phyloP scores from a whole-genome alignment of 1,139 yeast genomes.

The Suhomyces chickasaworum region DNA sequence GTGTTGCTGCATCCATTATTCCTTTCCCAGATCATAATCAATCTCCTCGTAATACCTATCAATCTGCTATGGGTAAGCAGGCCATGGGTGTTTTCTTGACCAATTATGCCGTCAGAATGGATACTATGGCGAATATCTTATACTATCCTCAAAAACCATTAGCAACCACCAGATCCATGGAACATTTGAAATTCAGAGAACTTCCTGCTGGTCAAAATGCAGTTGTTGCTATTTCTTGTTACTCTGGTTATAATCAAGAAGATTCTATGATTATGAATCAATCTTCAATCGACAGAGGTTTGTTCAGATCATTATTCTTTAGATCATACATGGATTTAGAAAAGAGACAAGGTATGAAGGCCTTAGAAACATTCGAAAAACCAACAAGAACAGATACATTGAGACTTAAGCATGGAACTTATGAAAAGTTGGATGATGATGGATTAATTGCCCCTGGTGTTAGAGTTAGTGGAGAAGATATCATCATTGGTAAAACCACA shows the following conservation, averaged over 20 bases:
- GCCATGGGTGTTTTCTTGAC: constrained; percentile 99
- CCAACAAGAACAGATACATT: constrained; percentile 94
- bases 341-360: constrained; percentile 97
- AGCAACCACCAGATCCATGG: constrained; percentile 99
- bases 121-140: constrained; percentile 96
- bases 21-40: constrained; percentile 99
- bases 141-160: constrained; percentile 99
- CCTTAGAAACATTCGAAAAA: constrained; percentile 92
- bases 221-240: constrained; percentile 95
- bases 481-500: constrained; percentile 96
- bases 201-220: constrained; percentile 99
- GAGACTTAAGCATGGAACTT: constrained; percentile 95
- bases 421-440: constrained; percentile 96
- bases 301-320: constrained; percentile 92
- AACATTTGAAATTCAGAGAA: constrained; percentile 93
- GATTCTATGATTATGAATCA: constrained; percentile 99
- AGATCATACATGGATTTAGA: constrained; percentile 99
- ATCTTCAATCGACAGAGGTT: constrained; percentile 94
- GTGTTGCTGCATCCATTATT: constrained; percentile 97
- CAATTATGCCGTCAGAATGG: constrained; percentile 96
- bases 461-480: constrained; percentile 97
- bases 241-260: constrained; percentile 98
- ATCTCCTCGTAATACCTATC: constrained; percentile 97
- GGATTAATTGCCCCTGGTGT: constrained; percentile 98
- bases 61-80: constrained; percentile 99